Evolutionary conservation across 306 rosid species (phyloP).

Genomic region (Cucurbita ficifolia): DNA sequence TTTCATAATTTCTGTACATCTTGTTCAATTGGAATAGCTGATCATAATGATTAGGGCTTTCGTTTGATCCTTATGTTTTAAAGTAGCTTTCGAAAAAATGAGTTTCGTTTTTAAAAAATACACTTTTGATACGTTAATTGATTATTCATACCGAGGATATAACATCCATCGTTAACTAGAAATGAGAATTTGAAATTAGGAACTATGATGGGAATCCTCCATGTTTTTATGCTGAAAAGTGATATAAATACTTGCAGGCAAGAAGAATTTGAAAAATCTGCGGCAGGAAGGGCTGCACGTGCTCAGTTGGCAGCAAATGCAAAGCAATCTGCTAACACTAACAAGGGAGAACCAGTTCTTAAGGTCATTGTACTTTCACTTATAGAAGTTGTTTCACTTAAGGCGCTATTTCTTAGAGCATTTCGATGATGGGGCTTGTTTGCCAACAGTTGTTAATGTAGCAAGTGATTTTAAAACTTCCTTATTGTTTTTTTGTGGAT

Average conservation of each 20-base stretch:
- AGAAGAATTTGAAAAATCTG: slow-evolving; percentile 65
- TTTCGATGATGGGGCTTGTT: background rate
- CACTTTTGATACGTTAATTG: background rate
- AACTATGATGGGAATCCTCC: background rate
- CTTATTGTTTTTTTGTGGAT: slow-evolving; percentile 11
- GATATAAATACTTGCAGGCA: slow-evolving; percentile 38
- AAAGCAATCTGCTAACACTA: slow-evolving; percentile 50
- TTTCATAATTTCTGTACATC: background rate
- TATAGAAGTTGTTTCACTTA: background rate
- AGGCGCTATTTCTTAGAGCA: background rate
- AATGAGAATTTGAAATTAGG: background rate
- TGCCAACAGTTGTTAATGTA: background rate
- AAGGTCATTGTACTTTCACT: slow-evolving; percentile 23
- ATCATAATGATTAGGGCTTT: background rate
- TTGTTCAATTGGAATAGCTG: background rate
- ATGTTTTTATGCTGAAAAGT: background rate
- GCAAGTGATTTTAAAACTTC: background rate
- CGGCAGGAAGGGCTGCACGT: slow-evolving; percentile 81
- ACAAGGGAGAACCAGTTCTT: slow-evolving; percentile 53
- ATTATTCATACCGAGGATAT: background rate
- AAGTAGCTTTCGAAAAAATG: no score
- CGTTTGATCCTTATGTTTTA: background rate
- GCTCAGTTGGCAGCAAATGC: slow-evolving; percentile 66
- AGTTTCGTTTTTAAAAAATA: no score
- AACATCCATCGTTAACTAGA: background rate